Evolutionary conservation across 129 eudicot species (phyloP), one percentile per base, ranked within the genome.

Genomic region (Flaveria bidentis): DNA sequence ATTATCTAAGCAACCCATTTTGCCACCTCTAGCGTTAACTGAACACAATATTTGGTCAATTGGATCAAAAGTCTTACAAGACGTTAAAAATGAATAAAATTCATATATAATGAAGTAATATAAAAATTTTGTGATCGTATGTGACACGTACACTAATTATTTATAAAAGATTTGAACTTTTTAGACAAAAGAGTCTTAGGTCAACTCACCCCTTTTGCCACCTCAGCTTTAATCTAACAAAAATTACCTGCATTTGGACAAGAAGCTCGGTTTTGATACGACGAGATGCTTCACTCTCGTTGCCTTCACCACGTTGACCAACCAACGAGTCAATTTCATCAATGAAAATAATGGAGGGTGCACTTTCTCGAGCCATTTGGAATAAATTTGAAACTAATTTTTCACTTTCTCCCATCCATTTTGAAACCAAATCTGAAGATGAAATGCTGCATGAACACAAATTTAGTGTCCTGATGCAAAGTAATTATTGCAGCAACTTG

Each of bases 371-470:
- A 75, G 92, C 92, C 92, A 88, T 88, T 73, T 88, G 86, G 46
- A 88, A 88, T 23, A 88, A 82, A 82, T 88, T 88, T 9, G 92
- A 85, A 6, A 88, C 92, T 68, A 88, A 78, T 74, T 88, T 88
- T 73, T 88, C 92, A 83, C 92, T 88, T 79, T 88, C 92, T 55
- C 92, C 92, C 92, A 88, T 88, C 92, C 92, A 88, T 75, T 88
- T 88, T 14, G 92, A 88, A 72, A 88, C 92, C 76, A 88, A 76
- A 69, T 88, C 92, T 36, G 92, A 88, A 45, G 92, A 88, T 51
- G 92, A 85, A 71, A 88, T 75, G 68, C 92, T 88, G 76, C 67
- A 80, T 52, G 23, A 60, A 83, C 61, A 28, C 53, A 88, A 49
- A 84, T 9, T 58, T 42, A 36, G 8, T 5, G 41, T 36, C 41